Conservation (phyloP, 768 basidiomycete species). For the Baorangia bicolor region DNA sequence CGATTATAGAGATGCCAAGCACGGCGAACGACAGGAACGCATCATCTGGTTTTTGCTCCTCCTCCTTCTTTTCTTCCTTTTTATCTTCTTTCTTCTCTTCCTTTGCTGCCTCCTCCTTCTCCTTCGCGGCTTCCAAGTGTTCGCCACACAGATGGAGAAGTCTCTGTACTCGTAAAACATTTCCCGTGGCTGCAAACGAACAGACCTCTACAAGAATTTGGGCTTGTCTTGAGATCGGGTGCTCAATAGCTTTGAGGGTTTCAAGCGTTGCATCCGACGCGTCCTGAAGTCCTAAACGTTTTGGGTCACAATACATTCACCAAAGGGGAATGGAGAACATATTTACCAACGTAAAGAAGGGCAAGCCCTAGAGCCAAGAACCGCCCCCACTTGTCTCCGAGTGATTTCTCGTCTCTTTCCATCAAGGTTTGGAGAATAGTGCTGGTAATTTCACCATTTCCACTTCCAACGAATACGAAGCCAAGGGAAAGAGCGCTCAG, state of each 20-base stretch:
- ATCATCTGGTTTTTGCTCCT: conserved; percentile 56
- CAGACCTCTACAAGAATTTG: conserved; percentile 92
- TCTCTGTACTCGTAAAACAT: conserved; percentile 88
- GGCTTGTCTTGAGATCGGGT: conserved; percentile 87
- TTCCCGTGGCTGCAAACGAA: conserved; percentile 92
- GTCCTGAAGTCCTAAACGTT: conserved; percentile 76
- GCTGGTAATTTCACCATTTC: conserved; percentile 87
- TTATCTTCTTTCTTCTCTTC: conserved; percentile 56
- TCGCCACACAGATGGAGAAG: conserved; percentile 95
- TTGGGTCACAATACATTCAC: conserved; percentile 8
- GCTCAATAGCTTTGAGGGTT: conserved; percentile 89
- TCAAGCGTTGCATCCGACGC: conserved; percentile 91
- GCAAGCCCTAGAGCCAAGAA: conserved; percentile 91
- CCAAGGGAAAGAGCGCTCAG: conserved; percentile 87
- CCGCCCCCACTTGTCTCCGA: conserved; percentile 92
- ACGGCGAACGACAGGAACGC: conserved; percentile 92
- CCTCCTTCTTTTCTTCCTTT: conserved; percentile 58
- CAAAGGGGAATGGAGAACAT: not conserved
- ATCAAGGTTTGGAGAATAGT: conserved; percentile 89
- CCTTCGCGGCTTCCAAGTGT: conserved; percentile 60
- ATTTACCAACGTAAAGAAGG: conserved; percentile 83
- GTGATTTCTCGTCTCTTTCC: conserved; percentile 71
- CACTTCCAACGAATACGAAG: conserved; percentile 94
- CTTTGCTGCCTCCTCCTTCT: conserved; percentile 34
- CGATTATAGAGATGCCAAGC: conserved; percentile 88